A percentile compares a stretch with the other conserved stretches of the same genome.
Evolutionary conservation across 306 rosid species (phyloP).

Genomic region (Dryas drummondii): DNA sequence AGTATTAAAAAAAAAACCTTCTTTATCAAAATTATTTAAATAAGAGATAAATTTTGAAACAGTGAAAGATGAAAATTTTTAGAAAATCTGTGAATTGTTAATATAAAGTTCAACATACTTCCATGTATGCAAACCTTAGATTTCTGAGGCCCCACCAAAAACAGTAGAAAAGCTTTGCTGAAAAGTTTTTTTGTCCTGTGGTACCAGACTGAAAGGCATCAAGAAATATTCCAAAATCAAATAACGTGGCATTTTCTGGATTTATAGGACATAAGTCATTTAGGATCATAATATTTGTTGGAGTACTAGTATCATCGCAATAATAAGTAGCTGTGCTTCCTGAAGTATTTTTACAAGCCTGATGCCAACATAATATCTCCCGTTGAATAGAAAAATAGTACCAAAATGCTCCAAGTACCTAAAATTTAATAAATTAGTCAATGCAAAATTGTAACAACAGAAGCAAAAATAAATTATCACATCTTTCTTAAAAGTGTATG

Average conservation of each 20-base stretch:
- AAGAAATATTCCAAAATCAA: constrained; percentile 27
- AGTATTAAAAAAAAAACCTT: too few species aligned
- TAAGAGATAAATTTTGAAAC: too few species aligned
- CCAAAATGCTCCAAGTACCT: constrained; percentile 20
- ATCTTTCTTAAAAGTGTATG: too few species aligned
- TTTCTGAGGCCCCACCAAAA: constrained; percentile 47
- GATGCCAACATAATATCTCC: not conserved
- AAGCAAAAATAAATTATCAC: too few species aligned
- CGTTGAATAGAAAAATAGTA: not conserved
- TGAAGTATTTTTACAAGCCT: not conserved
- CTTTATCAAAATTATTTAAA: too few species aligned
- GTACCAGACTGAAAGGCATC: not conserved
- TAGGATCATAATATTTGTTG: not conserved
- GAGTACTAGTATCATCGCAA: not conserved
- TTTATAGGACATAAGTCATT: not conserved
- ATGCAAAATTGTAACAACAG: too few species aligned
- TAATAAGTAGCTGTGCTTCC: not conserved
- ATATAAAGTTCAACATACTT: not conserved
- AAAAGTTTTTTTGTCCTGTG: not conserved
- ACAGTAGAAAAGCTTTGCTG: constrained; percentile 21
- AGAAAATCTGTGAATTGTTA: too few species aligned
- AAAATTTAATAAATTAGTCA: not conserved
- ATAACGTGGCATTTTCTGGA: not conserved
- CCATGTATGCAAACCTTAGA: constrained; percentile 1
- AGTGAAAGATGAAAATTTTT: too few species aligned